Evolutionary conservation across 2,329 filamentous ascomycete genomes (phyloP).

Genomic region (Fusarium setosum): DNA sequence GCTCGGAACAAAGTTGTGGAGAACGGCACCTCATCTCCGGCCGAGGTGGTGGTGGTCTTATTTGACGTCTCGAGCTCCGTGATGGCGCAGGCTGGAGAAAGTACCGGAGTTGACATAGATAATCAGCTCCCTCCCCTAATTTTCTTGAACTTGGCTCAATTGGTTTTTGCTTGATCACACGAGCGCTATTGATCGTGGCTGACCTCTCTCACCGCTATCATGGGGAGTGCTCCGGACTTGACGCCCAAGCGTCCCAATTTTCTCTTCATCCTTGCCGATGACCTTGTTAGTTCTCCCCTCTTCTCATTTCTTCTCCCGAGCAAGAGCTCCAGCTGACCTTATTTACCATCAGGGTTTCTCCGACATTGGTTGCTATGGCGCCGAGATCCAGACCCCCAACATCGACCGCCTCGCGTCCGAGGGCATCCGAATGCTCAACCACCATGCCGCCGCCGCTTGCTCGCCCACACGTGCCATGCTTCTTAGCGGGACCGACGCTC

Average conservation of each 20-base stretch:
- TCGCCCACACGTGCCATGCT: slow-evolving; percentile 73
- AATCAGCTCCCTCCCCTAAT: not conserved
- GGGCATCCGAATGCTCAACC: slow-evolving; percentile 70
- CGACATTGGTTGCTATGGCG: slow-evolving; percentile 68
- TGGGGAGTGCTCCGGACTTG: not conserved
- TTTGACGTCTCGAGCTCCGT: not conserved
- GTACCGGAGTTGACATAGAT: not conserved
- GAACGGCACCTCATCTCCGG: not conserved
- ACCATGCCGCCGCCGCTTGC: slow-evolving; percentile 71
- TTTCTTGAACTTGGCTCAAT: not conserved
- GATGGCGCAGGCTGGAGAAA: not conserved
- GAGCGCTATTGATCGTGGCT: not conserved
- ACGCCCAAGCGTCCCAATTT: slow-evolving; percentile 17
- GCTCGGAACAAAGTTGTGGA: not conserved
- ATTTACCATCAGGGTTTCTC: slow-evolving; percentile 64
- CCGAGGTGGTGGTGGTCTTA: not conserved
- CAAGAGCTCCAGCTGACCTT: not conserved
- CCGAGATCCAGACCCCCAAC: slow-evolving; percentile 70
- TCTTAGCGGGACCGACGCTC: slow-evolving; percentile 64
- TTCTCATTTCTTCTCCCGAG: not conserved
- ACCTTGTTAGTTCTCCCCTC: slow-evolving; percentile 5
- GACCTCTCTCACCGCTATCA: not conserved
- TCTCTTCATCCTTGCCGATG: slow-evolving; percentile 18
- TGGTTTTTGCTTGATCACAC: not conserved
- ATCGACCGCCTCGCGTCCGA: slow-evolving; percentile 62